Evolutionary conservation across 2,329 filamentous ascomycete genomes (phyloP).

Genomic region (Pseudogymnoascus sp.): DNA sequence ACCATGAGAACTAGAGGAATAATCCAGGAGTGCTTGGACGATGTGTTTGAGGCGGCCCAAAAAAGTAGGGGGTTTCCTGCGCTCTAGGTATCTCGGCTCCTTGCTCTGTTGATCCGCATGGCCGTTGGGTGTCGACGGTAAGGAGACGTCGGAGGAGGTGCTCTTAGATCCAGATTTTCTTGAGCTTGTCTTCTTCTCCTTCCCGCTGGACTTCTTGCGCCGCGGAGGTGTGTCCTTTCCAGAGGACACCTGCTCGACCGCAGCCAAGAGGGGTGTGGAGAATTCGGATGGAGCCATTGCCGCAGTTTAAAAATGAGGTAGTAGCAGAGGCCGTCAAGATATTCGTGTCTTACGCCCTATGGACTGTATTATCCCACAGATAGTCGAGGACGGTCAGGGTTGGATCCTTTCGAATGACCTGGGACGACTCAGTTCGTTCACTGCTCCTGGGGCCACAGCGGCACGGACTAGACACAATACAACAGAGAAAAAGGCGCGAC

Average conservation of each 20-base stretch:
- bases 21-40: constrained; percentile 52
- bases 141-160: not conserved
- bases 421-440: not conserved
- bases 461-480: not conserved
- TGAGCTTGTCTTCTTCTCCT: constrained; percentile 4
- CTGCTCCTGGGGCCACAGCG: not conserved
- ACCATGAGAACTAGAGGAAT: constrained; percentile 62
- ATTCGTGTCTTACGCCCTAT: not conserved
- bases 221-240: not conserved
- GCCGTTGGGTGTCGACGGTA: not conserved
- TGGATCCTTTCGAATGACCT: not conserved
- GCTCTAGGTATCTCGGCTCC: constrained; percentile 27
- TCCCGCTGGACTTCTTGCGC: not conserved
- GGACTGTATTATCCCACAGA: not conserved
- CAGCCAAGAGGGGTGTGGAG: not conserved
- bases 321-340: not conserved
- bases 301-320: not conserved
- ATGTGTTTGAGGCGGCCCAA: constrained; percentile 44
- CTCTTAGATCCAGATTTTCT: not conserved
- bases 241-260: not conserved
- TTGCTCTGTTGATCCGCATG: constrained; percentile 10
- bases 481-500: not conserved
- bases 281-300: not conserved
- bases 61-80: constrained; percentile 28
- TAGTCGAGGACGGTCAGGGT: not conserved